Conservation (phyloP, 768 basidiomycete genomes). For the Saitozyma podzolica region DNA sequence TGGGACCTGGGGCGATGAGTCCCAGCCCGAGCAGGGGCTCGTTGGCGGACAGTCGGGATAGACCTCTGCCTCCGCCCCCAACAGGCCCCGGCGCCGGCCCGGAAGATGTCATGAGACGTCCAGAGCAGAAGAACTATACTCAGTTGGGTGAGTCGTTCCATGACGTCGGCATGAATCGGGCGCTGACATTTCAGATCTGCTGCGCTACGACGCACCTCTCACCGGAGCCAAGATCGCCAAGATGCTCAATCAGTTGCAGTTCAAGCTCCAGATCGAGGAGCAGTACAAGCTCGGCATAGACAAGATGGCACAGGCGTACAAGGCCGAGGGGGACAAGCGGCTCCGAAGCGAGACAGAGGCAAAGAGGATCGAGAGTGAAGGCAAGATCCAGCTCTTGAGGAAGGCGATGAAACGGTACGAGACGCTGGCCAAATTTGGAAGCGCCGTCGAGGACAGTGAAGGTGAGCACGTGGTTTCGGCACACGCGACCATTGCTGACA, state of each 20-base stretch:
- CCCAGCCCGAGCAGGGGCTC: conserved; percentile 27
- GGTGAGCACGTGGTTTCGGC: conserved; percentile 55
- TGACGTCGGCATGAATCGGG: not conserved
- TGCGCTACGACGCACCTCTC: conserved; percentile 95
- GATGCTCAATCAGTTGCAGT: conserved; percentile 98
- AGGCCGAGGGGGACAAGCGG: conserved; percentile 96
- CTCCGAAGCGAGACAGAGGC: conserved; percentile 88
- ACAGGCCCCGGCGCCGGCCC: conserved; percentile 10
- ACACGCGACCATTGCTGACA: conserved; percentile 4
- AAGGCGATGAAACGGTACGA: conserved; percentile 94
- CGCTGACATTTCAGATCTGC: conserved; percentile 64
- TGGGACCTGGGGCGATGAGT: conserved; percentile 12
- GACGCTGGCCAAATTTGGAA: conserved; percentile 89
- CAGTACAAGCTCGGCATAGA: conserved; percentile 98
- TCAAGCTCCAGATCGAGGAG: conserved; percentile 96
- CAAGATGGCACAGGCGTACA: conserved; percentile 96
- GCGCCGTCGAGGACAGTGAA: conserved; percentile 63
- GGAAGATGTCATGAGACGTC: conserved; percentile 9
- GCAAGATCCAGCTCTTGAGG: conserved; percentile 90
- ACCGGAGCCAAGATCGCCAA: conserved; percentile 93
- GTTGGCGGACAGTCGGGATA: conserved; percentile 30
- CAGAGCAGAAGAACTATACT: conserved; percentile 47
- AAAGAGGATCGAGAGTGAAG: conserved; percentile 91
- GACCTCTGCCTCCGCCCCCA: conserved; percentile 46
- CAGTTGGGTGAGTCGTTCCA: conserved; percentile 40